Base-by-base conservation (phyloP, 148 eudicot genomes). In the Silene latifolia region DNA sequence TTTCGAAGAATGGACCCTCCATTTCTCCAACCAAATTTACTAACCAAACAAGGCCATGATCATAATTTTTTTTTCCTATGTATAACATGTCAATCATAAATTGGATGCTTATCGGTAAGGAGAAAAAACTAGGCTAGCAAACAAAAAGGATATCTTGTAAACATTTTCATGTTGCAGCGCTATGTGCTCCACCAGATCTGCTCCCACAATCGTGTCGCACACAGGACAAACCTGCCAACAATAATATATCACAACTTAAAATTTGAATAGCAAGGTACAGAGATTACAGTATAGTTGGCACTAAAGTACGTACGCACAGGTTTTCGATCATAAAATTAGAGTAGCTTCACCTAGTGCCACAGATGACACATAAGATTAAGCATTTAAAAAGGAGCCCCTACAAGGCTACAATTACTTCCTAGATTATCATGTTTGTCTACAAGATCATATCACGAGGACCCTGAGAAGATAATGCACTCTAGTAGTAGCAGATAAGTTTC, bases 61-160 rank as follows among this genome's bases (percentile, higher is more conserved):
- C 14, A 13, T 48, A 10, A 27, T 27, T 1, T 27, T 27, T 27
- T 27, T 27, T 27, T 27, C 2, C 39, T 35, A 0, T 47, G 9
- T 23, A 47, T 1, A 69, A 23, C 10, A 23, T 47, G 24, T 51
- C 72, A 69, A 23, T 53, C 39, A 25, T 24, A 24, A 70, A 5
- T 13, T 70, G n/a, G 61, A 67, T 73, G 48, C 53, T 19, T 63
- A 24, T 35, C 47, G 63, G 18, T 25, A 63, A 53, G 44, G 17
- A 39, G 2, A 47, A 15, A n/a, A 51, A 51, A n/a, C 48, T 8
- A 71, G 56, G 12, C 27, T 75, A 17, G 21, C 11, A 35, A 39
- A 56, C 25, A 13, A 73, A 73, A 89, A 89, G 93, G 93, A 89
- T 89, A 87, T 89, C 68, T 74, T 87, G 60, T 84, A 80, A 17